Evolutionary conservation across 441 rosid species (phyloP), one percentile per base, ranked within the genome.

Genomic region (Gossypium schwendimanii): DNA sequence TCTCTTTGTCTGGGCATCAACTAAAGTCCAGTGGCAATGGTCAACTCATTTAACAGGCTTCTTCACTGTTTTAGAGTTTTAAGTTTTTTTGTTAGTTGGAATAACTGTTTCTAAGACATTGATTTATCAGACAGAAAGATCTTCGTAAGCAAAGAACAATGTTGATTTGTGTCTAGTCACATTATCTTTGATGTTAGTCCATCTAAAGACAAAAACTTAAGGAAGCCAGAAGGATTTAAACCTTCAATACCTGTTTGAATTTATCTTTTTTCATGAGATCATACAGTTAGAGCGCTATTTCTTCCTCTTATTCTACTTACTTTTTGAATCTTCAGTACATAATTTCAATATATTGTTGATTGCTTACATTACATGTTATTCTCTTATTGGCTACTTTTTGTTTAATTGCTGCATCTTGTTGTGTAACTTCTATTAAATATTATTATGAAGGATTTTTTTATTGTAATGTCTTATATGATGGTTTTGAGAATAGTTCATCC

Each of bases 211-310:
- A 66, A 66, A 41, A 11, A 24, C 39, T 45, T 23, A 14, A 65
- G 70, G 50, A 65, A 45, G 3, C 70, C 57, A n/a, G 41, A 66
- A 66, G 70, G n/a, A 66, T 28, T 24, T 47, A 66, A 66, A 66
- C 70, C 70, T 47, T 47, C 41, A 47, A 24, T 66, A 24, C 41
- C 55, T 66, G 33, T 47, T 47, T 28, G 36, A 63, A 44, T 15
- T 23, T 66, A 12, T 66, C 50, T 33, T 45, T 45, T 65, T 45
- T 65, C 55, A 1, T 23, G n/a, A 45, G 21, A 45, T 47, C 70
- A 47, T 45, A 66, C 57, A 47, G n/a, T 24, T 66, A 11, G 57
- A 66, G 45, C 17, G 45, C 65, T 31, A n/a, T 33, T 61, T 61
- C 44, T 31, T 28, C 65, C 65, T 61, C 45, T 60, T 60, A n/a